Conservation (phyloP, 306 rosid species). For the Lotus japonicus region DNA sequence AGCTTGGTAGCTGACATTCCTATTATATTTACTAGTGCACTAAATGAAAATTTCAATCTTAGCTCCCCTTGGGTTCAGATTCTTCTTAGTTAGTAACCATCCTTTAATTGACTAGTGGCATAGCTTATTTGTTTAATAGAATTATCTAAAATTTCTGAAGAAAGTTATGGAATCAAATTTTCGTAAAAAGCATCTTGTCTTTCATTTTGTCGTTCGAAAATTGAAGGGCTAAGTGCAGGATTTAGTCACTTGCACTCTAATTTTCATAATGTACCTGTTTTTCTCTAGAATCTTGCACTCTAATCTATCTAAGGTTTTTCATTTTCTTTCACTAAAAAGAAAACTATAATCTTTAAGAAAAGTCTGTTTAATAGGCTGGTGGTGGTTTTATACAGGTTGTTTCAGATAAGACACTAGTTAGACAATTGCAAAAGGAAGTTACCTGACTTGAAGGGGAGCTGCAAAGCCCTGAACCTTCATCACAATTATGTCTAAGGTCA, state of each 20-base stretch:
- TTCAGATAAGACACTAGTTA: conserved; percentile 55
- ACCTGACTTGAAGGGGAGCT: conserved; percentile 89
- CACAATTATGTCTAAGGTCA: conserved; percentile 50
- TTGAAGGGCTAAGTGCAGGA: too few species aligned
- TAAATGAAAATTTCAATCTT: neutral
- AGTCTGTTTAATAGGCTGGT: conserved; percentile 6
- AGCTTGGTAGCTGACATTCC: neutral
- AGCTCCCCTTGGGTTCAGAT: too few species aligned
- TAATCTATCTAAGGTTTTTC: neutral
- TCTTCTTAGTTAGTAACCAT: neutral
- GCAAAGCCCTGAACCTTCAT: conserved; percentile 60
- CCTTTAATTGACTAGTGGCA: neutral
- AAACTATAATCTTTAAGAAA: neutral
- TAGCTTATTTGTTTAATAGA: neutral
- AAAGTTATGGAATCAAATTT: neutral
- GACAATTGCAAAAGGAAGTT: conserved; percentile 69
- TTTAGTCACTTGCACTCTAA: neutral
- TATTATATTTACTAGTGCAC: too few species aligned
- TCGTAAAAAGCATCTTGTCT: neutral
- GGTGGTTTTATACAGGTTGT: conserved; percentile 46
- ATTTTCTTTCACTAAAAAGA: neutral
- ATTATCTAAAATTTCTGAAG: conserved; percentile 7
- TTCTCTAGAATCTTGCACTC: neutral
- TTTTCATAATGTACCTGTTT: neutral
- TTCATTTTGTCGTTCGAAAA: conserved; percentile 5